A percentile compares a stretch with the other conserved stretches of the same genome.
These are phyloP conservation scores for Phytophthora macrochlamydospora DNA, from an alignment of 352 stramenopile species.

Conservation along the genomic window DNA sequence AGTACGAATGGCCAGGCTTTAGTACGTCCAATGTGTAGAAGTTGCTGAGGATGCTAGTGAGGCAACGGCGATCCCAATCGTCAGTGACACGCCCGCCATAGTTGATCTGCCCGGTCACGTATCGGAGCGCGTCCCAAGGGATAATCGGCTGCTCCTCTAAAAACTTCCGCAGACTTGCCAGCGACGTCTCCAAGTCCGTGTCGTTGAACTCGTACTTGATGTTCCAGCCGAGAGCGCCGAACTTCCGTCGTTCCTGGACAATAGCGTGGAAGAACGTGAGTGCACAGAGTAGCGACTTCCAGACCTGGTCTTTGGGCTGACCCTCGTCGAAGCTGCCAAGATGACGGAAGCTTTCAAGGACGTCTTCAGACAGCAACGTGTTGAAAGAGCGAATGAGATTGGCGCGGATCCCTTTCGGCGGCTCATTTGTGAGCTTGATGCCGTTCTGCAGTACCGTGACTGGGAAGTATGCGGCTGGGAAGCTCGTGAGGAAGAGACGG, in stretches of 20 bases:
- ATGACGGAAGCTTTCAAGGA: slow-evolving; percentile 59
- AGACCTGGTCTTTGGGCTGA: slow-evolving; percentile 67
- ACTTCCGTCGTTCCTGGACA: slow-evolving; percentile 94
- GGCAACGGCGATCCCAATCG: slow-evolving; percentile 93
- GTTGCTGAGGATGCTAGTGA: slow-evolving; percentile 93
- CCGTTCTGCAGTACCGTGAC: slow-evolving; percentile 93
- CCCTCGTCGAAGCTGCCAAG: slow-evolving; percentile 69
- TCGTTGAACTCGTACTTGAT: slow-evolving; percentile 97
- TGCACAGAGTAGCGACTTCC: slow-evolving; percentile 89
- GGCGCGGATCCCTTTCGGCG: slow-evolving; percentile 90
- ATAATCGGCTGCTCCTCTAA: slow-evolving; percentile 90
- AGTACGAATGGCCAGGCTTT: slow-evolving; percentile 83
- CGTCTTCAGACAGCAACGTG: slow-evolving; percentile 84
- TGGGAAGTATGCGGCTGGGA: slow-evolving; percentile 92
- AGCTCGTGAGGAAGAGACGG: slow-evolving; percentile 93
- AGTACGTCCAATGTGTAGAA: slow-evolving; percentile 91
- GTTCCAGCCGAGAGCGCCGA: slow-evolving; percentile 95
- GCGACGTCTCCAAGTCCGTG: slow-evolving; percentile 93
- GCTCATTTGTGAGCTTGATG: slow-evolving; percentile 94
- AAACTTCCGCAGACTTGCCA: slow-evolving; percentile 91
- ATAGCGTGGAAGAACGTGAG: slow-evolving; percentile 95
- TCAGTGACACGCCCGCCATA: slow-evolving; percentile 96
- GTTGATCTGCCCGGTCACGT: slow-evolving; percentile 96
- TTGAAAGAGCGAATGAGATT: slow-evolving; percentile 91
- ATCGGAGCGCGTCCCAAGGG: slow-evolving; percentile 93